These are phyloP conservation scores for Aureobasidium subglaciale DNA, from an alignment of 2,329 filamentous ascomycete species.

Conservation along the genomic window DNA sequence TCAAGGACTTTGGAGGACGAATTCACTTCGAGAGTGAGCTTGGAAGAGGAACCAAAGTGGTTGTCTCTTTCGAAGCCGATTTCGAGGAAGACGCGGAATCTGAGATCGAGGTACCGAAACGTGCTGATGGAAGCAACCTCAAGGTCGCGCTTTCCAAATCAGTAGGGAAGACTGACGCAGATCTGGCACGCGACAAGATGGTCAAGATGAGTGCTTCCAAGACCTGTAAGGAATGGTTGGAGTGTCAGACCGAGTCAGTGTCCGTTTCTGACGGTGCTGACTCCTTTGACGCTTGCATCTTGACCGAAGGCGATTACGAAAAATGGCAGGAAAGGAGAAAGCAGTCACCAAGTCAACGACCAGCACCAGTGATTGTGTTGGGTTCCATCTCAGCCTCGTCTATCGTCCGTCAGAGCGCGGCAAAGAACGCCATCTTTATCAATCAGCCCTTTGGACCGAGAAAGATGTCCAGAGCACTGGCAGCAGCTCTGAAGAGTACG, in stretches of 20 bases:
- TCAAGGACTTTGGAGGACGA: conserved; percentile 22
- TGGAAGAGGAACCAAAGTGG: conserved; percentile 22
- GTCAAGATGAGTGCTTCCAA: not conserved
- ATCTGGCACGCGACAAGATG: not conserved
- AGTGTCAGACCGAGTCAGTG: not conserved
- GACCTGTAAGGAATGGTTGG: conserved; percentile 14
- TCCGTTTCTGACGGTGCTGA: not conserved
- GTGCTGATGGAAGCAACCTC: not conserved
- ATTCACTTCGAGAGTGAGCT: conserved; percentile 25
- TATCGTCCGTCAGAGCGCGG: not conserved
- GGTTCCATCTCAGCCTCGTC: conserved; percentile 1
- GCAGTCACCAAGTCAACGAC: not conserved
- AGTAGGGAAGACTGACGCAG: not conserved
- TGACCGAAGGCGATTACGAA: conserved; percentile 13
- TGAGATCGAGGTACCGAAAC: not conserved
- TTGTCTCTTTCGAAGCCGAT: not conserved
- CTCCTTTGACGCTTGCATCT: conserved; percentile 11
- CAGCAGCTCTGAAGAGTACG: not conserved
- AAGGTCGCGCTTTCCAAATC: conserved; percentile 2
- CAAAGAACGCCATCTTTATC: conserved; percentile 11
- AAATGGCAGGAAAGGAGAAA: conserved; percentile 8
- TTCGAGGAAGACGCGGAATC: not conserved
- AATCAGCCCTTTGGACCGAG: conserved; percentile 21
- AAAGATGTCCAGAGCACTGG: conserved; percentile 19
- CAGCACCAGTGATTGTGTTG: conserved; percentile 7